Evolutionary conservation across 805 yeast genomes (phyloP), one percentile per base, ranked within the genome.

Genomic region (Brettanomyces custersianus): DNA sequence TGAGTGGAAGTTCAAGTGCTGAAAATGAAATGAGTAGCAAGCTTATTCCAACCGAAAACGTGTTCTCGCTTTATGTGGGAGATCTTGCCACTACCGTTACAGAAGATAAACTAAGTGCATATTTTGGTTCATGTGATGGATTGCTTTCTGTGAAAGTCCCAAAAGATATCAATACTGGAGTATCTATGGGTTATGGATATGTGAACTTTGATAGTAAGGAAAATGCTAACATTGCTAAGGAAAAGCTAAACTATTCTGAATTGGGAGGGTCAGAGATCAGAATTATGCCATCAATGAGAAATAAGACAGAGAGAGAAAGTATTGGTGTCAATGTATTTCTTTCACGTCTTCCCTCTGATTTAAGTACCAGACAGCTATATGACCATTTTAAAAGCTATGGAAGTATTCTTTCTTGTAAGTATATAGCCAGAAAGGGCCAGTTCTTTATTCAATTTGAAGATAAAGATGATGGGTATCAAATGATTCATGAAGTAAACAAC

Each of bases 101-200:
- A 2, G 85, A 79, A 43, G 63, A 63, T 10, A 44, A 52, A 18
- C 56, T 81, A 29, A 63, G 52, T 38, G 55, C 60, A 1, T 47
- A 63, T 29, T 79, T 82, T 41, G 44, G 52, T 1, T 45, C 45
- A 12, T 67, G 41, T 40, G 64, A 69, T 8, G 62, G 77, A 0
- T 63, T 79, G 12, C 52, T 67, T 11, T 71, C 82, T 4, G 74
- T 76, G 21, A 80, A 78, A 49, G 63, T 82, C 28, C 75, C 86
- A 44, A 59, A 65, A 37, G 73, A 74, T 45, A 68, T 72, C 19
- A 57, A 60, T 22, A 61, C 72, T n/a, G 70, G 70, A 18, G 57
- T 65, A 33, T 72, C 87, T 1, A 58, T 84, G 38, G 81, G 86
- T 3, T 80, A 81, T 55, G 92, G 86, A 0, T 82, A 80, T 51